Evolutionary conservation across 2,329 filamentous ascomycete species (phyloP).

Genomic region (Fusarium setosum): DNA sequence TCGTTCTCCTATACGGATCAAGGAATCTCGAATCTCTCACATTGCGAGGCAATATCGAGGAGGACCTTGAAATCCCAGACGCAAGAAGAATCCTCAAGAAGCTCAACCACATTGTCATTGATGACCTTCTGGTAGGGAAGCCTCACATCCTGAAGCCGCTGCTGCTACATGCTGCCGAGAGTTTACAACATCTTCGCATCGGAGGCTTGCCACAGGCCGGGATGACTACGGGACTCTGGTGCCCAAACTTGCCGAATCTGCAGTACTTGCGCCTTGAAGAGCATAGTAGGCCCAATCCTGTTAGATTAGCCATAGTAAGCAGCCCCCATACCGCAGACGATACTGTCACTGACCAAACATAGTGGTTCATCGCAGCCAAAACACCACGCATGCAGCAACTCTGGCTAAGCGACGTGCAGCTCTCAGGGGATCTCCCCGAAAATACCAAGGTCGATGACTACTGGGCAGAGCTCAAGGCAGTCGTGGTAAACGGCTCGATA

Average conservation of each 20-base stretch:
- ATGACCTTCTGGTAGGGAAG: conserved; percentile 30
- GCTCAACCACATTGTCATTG: conserved; percentile 36
- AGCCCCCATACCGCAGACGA: neutral
- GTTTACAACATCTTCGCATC: conserved; percentile 41
- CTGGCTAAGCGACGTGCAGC: conserved; percentile 43
- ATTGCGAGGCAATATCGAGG: conserved; percentile 29
- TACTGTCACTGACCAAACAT: conserved; percentile 6
- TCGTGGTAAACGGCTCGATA: conserved; percentile 40
- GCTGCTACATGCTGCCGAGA: conserved; percentile 34
- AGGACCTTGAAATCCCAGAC: conserved; percentile 37
- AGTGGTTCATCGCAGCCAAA: conserved; percentile 43
- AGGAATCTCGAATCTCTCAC: conserved; percentile 41
- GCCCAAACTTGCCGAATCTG: conserved; percentile 43
- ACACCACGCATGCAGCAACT: conserved; percentile 48
- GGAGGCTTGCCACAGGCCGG: conserved; percentile 31
- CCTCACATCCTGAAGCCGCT: conserved; percentile 31
- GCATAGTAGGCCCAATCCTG: conserved; percentile 23
- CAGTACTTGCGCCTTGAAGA: conserved; percentile 46
- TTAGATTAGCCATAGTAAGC: conserved; percentile 37
- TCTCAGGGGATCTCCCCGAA: conserved; percentile 18
- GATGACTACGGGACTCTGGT: conserved; percentile 6
- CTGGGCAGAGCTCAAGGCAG: conserved; percentile 47
- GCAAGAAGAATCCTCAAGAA: conserved; percentile 25
- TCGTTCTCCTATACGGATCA: conserved; percentile 41
- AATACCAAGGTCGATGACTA: conserved; percentile 29